Evolutionary conservation across 2,329 filamentous ascomycete genomes (phyloP).

Genomic region (Diplodia seriata): DNA sequence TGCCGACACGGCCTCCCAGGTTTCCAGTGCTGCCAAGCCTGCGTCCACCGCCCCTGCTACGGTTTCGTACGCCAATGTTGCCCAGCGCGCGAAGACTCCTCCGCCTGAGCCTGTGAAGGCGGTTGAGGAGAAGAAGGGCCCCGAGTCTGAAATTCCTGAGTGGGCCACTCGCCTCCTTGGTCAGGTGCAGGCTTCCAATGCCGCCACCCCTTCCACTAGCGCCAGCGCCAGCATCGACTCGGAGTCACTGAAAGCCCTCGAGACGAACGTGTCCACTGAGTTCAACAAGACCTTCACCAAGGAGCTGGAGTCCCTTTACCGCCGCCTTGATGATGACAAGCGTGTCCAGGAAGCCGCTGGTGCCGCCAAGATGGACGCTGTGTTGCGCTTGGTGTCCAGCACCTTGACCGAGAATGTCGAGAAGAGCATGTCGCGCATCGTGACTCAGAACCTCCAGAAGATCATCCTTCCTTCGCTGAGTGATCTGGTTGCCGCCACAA

Average conservation of each 20-base stretch:
- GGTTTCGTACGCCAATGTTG: slow-evolving; percentile 53
- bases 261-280: slow-evolving; percentile 55
- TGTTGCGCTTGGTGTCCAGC: slow-evolving; percentile 71
- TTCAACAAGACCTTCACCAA: slow-evolving; percentile 54
- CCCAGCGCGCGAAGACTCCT: slow-evolving; percentile 46
- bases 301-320: slow-evolving; percentile 64
- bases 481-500: slow-evolving; percentile 68
- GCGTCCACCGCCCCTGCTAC: slow-evolving; percentile 36
- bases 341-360: slow-evolving; percentile 68
- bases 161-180: slow-evolving; percentile 48
- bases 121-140: slow-evolving; percentile 36
- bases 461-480: slow-evolving; percentile 78
- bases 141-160: slow-evolving; percentile 43
- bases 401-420: slow-evolving; percentile 75
- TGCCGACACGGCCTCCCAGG: slow-evolving; percentile 57
- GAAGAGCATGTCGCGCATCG: slow-evolving; percentile 77
- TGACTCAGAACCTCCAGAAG: slow-evolving; percentile 76
- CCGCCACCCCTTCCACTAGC: slow-evolving; percentile 34
- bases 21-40: slow-evolving; percentile 34
- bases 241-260: slow-evolving; percentile 64
- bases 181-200: slow-evolving; percentile 39
- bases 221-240: slow-evolving; percentile 36
- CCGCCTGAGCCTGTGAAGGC: slow-evolving; percentile 37
- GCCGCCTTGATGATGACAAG: slow-evolving; percentile 72
- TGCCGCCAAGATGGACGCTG: slow-evolving; percentile 71